Percentiles rank a stretch among this genome's conserved stretches.
phyloP scores from a whole-genome alignment of 2,329 filamentous ascomycete species.

The Penicillium expansum region DNA sequence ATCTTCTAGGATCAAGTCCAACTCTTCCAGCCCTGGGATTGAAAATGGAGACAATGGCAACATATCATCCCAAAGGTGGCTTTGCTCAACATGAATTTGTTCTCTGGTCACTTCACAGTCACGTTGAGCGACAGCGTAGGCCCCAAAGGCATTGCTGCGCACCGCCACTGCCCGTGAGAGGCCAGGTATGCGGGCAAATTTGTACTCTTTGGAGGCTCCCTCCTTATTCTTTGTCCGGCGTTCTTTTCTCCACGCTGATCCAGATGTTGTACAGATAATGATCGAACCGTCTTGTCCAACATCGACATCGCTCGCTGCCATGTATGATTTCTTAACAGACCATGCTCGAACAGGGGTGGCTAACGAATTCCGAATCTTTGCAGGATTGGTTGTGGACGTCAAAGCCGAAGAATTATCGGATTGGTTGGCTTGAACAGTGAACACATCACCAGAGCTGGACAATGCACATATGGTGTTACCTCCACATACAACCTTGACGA shows the following conservation, averaged over 20 bases:
- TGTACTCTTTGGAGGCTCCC: constrained; percentile 79
- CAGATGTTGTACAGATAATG: constrained; percentile 87
- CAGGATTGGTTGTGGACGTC: constrained; percentile 85
- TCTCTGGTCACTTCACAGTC: constrained; percentile 79
- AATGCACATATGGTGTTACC: constrained; percentile 90
- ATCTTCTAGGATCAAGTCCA: constrained; percentile 38
- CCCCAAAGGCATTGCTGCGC: constrained; percentile 82
- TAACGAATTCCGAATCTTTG: constrained; percentile 81
- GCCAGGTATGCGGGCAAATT: constrained; percentile 86
- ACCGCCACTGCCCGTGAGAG: constrained; percentile 82
- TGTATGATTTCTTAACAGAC: constrained; percentile 79
- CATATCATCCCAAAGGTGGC: constrained; percentile 71
- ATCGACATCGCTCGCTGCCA: constrained; percentile 81
- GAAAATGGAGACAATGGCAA: constrained; percentile 66
- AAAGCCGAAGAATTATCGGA: constrained; percentile 58
- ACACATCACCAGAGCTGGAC: constrained; percentile 80
- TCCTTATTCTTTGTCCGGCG: constrained; percentile 78
- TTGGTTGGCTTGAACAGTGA: constrained; percentile 74
- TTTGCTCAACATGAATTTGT: constrained; percentile 64
- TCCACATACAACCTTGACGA: constrained; percentile 75
- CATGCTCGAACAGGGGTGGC: constrained; percentile 79
- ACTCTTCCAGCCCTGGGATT: constrained; percentile 50
- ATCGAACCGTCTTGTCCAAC: constrained; percentile 92
- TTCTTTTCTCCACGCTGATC: constrained; percentile 87
- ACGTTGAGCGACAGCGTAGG: constrained; percentile 81